phyloP scores from a whole-genome alignment of 495 filamentous ascomycete genomes.

The Cercophora newfieldiana region DNA sequence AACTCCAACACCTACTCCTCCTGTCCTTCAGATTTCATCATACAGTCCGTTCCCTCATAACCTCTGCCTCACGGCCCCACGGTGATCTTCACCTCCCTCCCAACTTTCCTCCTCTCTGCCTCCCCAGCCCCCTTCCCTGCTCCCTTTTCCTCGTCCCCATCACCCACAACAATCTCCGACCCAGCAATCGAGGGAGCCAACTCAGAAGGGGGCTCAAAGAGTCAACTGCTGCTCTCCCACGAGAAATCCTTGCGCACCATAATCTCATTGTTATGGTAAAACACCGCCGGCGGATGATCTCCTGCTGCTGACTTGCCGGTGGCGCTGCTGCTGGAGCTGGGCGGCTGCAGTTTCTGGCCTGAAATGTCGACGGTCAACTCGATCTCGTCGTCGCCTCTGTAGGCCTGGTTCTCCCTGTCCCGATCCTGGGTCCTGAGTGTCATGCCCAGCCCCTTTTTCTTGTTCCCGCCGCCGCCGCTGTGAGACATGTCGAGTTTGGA shows the following conservation, averaged over 20 bases:
- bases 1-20: no score
- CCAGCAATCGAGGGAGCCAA: not conserved
- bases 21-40: no score
- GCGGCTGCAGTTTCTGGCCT: not conserved
- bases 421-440: no score
- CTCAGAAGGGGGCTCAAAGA: not conserved
- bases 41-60: not conserved
- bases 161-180: not conserved
- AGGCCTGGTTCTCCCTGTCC: not conserved
- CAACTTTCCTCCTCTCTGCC: not conserved
- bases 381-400: conserved; percentile 25
- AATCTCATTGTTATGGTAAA: conserved; percentile 3
- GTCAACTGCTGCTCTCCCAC: conserved; percentile 19
- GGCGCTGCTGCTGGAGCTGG: not conserved
- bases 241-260: conserved; percentile 24
- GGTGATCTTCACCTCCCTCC: not conserved
- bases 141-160: not conserved
- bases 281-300: not conserved
- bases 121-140: not conserved
- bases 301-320: not conserved
- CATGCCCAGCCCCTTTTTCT: not conserved
- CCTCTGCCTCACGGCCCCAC: not conserved
- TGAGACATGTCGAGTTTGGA: not conserved
- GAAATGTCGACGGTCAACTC: conserved; percentile 22
- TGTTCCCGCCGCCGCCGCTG: not conserved